Conservation (phyloP, 257 asterid genomes). For the Salvia rosmarinus region DNA sequence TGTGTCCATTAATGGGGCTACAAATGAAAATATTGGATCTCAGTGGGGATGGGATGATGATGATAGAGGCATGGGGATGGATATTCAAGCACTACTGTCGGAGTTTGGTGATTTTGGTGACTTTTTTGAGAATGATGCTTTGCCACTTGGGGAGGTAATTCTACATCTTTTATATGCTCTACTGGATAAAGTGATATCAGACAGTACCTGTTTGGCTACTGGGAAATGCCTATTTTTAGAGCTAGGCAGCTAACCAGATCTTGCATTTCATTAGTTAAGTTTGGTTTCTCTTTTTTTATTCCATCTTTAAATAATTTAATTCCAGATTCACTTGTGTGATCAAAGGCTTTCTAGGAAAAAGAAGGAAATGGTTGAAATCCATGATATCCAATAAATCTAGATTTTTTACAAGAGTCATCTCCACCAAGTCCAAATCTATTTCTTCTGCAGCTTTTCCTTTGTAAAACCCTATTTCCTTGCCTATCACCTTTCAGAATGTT, state of each 20-base stretch:
- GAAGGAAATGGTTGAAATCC: neutral
- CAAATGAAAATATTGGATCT: constrained; percentile 60
- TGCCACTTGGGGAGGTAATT: constrained; percentile 97
- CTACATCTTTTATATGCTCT: constrained; percentile 13
- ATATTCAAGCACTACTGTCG: constrained; percentile 82
- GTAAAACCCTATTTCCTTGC: neutral
- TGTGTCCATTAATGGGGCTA: constrained; percentile 54
- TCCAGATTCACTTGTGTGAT: neutral
- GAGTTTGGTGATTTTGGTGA: constrained; percentile 99
- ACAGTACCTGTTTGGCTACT: constrained; percentile 12
- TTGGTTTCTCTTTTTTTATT: neutral
- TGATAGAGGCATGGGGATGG: constrained; percentile 76
- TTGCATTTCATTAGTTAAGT: neutral
- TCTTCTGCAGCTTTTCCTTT: neutral
- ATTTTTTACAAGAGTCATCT: neutral
- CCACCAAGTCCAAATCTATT: no score
- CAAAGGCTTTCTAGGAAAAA: constrained; percentile 1
- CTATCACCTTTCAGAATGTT: neutral
- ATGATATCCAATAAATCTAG: neutral
- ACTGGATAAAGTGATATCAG: constrained; percentile 1
- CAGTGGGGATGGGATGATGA: constrained; percentile 97
- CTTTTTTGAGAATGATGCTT: constrained; percentile 81
- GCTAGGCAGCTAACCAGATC: constrained; percentile 12
- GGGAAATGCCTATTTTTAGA: constrained; percentile 1
- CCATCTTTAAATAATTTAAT: neutral